Evolutionary conservation across 352 stramenopile species (phyloP).

Genomic region (Plasmopara muralis): DNA sequence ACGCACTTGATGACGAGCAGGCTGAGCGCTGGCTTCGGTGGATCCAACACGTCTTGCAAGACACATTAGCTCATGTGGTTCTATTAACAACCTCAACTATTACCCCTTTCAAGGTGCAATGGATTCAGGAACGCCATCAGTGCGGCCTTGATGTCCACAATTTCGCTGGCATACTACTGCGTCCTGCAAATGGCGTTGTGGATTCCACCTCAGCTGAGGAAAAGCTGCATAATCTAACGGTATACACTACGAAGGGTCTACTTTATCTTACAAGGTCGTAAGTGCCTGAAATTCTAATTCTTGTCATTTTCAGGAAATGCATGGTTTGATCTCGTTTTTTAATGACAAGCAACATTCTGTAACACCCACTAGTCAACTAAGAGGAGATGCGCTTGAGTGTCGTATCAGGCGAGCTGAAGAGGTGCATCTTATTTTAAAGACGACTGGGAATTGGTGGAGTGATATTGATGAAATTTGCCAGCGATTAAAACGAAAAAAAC

Average conservation of each 20-base stretch:
- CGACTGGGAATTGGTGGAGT: slow-evolving; percentile 63
- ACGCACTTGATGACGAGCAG: slow-evolving; percentile 30
- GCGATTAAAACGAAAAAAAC: slow-evolving; percentile 21
- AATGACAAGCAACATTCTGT: not conserved
- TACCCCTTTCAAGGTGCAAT: slow-evolving; percentile 39
- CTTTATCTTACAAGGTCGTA: too few relatives aligned
- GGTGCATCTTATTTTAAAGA: slow-evolving; percentile 28
- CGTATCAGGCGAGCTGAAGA: slow-evolving; percentile 13
- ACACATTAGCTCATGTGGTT: slow-evolving; percentile 51
- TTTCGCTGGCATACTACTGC: slow-evolving; percentile 63
- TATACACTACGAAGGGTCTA: slow-evolving; percentile 4
- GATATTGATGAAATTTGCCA: slow-evolving; percentile 44
- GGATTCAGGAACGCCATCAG: slow-evolving; percentile 32
- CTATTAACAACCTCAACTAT: slow-evolving; percentile 33
- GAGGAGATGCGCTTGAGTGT: slow-evolving; percentile 1
- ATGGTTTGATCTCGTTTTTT: slow-evolving; percentile 16
- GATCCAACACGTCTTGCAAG: slow-evolving; percentile 39
- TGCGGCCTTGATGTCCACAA: slow-evolving; percentile 14
- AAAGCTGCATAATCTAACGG: slow-evolving; percentile 41
- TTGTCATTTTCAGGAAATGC: slow-evolving; percentile 11
- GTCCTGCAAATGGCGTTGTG: slow-evolving; percentile 37
- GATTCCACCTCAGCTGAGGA: slow-evolving; percentile 39
- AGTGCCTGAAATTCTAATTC: not conserved
- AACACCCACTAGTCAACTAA: not conserved
- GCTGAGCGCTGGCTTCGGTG: slow-evolving; percentile 38